These are phyloP conservation scores for Silene latifolia DNA, from an alignment of 148 eudicot species.

Conservation along the genomic window DNA sequence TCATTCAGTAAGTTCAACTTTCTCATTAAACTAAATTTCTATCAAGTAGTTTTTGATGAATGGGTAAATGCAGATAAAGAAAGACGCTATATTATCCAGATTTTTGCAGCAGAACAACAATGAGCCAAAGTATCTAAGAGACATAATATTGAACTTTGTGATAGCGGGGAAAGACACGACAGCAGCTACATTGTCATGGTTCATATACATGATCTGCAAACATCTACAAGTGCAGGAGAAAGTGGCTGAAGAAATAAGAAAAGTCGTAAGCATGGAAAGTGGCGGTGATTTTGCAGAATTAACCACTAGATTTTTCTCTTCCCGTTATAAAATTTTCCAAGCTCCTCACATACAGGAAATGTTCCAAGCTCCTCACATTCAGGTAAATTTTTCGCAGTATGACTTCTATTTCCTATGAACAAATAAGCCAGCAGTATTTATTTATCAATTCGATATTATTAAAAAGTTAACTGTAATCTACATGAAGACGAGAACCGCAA, in stretches of 20 bases:
- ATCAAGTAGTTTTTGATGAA: background rate
- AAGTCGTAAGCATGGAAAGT: conserved; percentile 20
- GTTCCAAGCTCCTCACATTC: too few relatives aligned
- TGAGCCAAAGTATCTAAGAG: conserved; percentile 61
- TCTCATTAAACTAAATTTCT: too few relatives aligned
- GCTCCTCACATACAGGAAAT: too few relatives aligned
- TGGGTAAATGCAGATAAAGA: conserved; percentile 36
- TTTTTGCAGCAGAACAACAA: conserved; percentile 40
- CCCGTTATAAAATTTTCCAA: too few relatives aligned
- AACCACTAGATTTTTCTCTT: conserved; percentile 35
- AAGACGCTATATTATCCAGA: conserved; percentile 66
- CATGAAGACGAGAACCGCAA: too few relatives aligned
- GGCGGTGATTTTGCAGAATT: conserved; percentile 26
- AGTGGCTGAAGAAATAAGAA: conserved; percentile 48
- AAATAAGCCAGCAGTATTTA: too few relatives aligned
- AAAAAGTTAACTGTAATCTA: too few relatives aligned
- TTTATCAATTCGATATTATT: too few relatives aligned
- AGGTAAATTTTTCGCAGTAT: too few relatives aligned
- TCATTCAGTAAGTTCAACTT: conserved; percentile 29
- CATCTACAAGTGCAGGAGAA: conserved; percentile 56
- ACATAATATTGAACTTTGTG: conserved; percentile 66
- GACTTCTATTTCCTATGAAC: too few relatives aligned
- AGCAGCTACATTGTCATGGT: conserved; percentile 73
- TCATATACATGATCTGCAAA: conserved; percentile 64
- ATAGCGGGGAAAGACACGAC: conserved; percentile 90